Percentiles rank a stretch among this genome's conserved stretches.
phyloP scores from a whole-genome alignment of 129 eudicot genomes.

The Saposhnikovia divaricata region DNA sequence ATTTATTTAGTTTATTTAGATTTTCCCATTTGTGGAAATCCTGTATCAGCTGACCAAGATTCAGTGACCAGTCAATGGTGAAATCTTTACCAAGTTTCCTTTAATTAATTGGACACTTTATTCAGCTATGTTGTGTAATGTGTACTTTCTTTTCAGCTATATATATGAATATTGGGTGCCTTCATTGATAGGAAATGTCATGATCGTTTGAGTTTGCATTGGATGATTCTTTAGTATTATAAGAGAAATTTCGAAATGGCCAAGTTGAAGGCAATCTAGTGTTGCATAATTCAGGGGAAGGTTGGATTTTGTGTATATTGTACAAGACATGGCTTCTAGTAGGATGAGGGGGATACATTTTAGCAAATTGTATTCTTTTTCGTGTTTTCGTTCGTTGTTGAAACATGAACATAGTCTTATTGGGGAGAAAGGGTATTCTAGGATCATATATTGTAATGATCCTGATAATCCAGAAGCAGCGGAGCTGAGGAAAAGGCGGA shows the following conservation, averaged over 20 bases:
- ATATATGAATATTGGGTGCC: not conserved
- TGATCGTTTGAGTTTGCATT: slow-evolving; percentile 10
- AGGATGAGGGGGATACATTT: slow-evolving; percentile 47
- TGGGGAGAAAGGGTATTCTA: slow-evolving; percentile 71
- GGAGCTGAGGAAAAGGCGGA: slow-evolving; percentile 49
- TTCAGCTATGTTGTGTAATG: not conserved
- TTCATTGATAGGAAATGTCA: slow-evolving; percentile 4
- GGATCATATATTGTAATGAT: slow-evolving; percentile 85
- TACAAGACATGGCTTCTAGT: slow-evolving; percentile 35
- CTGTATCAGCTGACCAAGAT: not conserved
- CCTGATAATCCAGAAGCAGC: slow-evolving; percentile 56
- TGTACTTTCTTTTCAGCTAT: not conserved
- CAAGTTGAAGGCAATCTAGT: slow-evolving; percentile 8
- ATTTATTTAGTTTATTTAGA: not conserved
- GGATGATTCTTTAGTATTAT: not conserved
- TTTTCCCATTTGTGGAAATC: not conserved
- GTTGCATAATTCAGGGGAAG: slow-evolving; percentile 9
- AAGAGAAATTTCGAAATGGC: slow-evolving; percentile 12
- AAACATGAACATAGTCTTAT: slow-evolving; percentile 63
- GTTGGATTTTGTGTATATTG: slow-evolving; percentile 8
- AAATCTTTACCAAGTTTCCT: not conserved
- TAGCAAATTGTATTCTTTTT: slow-evolving; percentile 63
- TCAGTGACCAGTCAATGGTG: slow-evolving; percentile 7
- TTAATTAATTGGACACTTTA: not conserved
- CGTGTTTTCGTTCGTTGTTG: slow-evolving; percentile 53